These are phyloP conservation scores for Moricandia arvensis DNA, from an alignment of 345 rosid genomes.

Conservation along the genomic window DNA sequence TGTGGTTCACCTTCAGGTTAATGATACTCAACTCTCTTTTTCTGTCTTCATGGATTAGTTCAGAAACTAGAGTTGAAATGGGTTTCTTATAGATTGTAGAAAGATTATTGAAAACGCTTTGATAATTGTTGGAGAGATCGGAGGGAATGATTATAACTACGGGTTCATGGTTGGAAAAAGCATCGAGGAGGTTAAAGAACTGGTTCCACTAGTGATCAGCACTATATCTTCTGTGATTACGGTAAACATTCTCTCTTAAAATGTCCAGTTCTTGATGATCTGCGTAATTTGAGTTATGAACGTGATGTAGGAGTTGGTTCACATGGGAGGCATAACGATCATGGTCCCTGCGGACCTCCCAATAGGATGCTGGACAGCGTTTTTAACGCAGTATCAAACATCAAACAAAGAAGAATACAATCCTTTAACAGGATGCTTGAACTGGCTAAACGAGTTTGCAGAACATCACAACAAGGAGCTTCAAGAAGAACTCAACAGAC, in stretches of 20 bases:
- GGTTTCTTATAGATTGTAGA: slow-evolving; percentile 35
- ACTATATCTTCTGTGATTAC: slow-evolving; percentile 34
- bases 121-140: slow-evolving; percentile 55
- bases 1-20: slow-evolving; percentile 38
- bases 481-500: slow-evolving; percentile 24
- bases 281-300: too few relatives aligned
- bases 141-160: slow-evolving; percentile 53
- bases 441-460: slow-evolving; percentile 43
- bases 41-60: not conserved
- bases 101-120: slow-evolving; percentile 38
- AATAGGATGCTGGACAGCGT: slow-evolving; percentile 42
- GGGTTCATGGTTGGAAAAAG: slow-evolving; percentile 26
- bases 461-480: slow-evolving; percentile 46
- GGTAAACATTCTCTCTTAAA: slow-evolving; percentile 25
- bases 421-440: slow-evolving; percentile 45
- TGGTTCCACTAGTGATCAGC: slow-evolving; percentile 41
- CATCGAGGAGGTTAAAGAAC: slow-evolving; percentile 17
- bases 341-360: slow-evolving; percentile 49
- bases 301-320: slow-evolving; percentile 45
- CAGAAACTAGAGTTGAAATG: not conserved
- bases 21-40: not conserved
- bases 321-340: slow-evolving; percentile 45
- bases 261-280: not conserved
- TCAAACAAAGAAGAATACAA: slow-evolving; percentile 38
- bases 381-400: slow-evolving; percentile 24